These are phyloP conservation scores for Pseudocercospora vitis DNA, from an alignment of 2,329 filamentous ascomycete species.

Conservation along the genomic window DNA sequence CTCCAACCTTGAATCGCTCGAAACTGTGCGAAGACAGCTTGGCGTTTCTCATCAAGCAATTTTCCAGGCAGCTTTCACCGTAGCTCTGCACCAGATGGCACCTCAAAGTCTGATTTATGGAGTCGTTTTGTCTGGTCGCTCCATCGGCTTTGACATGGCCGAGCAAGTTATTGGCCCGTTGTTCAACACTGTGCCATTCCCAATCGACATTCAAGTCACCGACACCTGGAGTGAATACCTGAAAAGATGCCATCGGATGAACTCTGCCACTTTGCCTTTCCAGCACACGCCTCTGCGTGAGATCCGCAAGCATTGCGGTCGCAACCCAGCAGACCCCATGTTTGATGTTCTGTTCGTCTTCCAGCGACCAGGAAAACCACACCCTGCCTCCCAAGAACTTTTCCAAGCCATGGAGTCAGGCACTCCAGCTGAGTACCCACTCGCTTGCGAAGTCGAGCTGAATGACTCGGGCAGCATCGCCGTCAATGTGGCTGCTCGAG, in stretches of 20 bases:
- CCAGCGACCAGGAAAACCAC: constrained; percentile 50
- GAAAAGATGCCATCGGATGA: constrained; percentile 67
- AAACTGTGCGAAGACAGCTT: constrained; percentile 55
- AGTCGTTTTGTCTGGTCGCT: constrained; percentile 74
- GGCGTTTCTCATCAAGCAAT: constrained; percentile 77
- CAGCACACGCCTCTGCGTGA: constrained; percentile 78
- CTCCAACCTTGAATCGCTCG: constrained; percentile 19
- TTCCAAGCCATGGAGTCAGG: constrained; percentile 58
- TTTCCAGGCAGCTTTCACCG: constrained; percentile 72
- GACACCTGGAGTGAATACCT: constrained; percentile 63
- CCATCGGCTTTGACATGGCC: constrained; percentile 64
- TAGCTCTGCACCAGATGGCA: constrained; percentile 58
- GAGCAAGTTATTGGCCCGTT: constrained; percentile 75
- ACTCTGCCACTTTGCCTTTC: constrained; percentile 65
- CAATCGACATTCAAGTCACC: constrained; percentile 46
- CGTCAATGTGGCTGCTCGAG: constrained; percentile 62
- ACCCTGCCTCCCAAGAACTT: not conserved
- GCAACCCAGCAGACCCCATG: constrained; percentile 55
- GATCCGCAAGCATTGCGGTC: constrained; percentile 74
- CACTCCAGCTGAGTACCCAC: constrained; percentile 64
- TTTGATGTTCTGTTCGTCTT: constrained; percentile 86
- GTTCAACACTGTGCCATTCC: constrained; percentile 85
- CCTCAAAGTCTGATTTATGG: constrained; percentile 60
- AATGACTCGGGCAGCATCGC: constrained; percentile 50
- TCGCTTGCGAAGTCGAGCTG: constrained; percentile 73